Base-by-base conservation (phyloP, 768 basidiomycete genomes). In the Lanmaoa pseudosensibilis region DNA sequence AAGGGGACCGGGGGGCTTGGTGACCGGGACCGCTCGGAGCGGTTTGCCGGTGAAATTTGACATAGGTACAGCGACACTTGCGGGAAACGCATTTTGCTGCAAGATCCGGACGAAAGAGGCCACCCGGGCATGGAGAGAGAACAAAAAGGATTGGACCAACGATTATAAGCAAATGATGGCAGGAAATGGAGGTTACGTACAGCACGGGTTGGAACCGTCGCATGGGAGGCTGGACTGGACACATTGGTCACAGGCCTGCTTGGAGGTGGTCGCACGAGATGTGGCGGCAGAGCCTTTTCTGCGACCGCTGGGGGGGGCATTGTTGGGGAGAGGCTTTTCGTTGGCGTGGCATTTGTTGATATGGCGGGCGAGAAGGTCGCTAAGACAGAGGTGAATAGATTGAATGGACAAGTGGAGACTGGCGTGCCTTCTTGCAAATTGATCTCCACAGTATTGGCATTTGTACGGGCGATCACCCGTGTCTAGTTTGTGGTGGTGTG, bases 381-480 rank as follows among this genome's bases (percentile, higher is more conserved):
- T 92, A 13, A 23, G n/a, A 21, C 0, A 11, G 49, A 7, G 37
- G 38, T 55, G 60, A 55, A 54, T 53, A 19, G 54, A 55, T 41
- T 41, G 27, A 49, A 59, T 23, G 45, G 52, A 50, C 43, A 53
- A 33, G 41, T 49, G 56, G 50, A 21, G 58, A 49, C 25, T 50
- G 52, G 46, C 70, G 12, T 45, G 88, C 90, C 90, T 92, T 67
- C 92, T 74, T 2, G 92, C 92, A 67, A 94, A 94, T 74, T 92
- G 90, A 76, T 94, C 92, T 37, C 91, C 91, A 71, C 92, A 94
- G 60, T 86, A 82, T 66, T 86, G 86, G 64, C 92, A 94, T 67
- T 90, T 91, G 79, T 94, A 94, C 10, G 92, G 92, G 43, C 92
- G 80, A 77, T 93, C 91, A 55, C 91, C 91, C 38, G 91, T 93